Evolutionary conservation across 768 basidiomycete genomes (phyloP), one percentile per base, ranked within the genome.

Genomic region (Chalciporus piperatus): DNA sequence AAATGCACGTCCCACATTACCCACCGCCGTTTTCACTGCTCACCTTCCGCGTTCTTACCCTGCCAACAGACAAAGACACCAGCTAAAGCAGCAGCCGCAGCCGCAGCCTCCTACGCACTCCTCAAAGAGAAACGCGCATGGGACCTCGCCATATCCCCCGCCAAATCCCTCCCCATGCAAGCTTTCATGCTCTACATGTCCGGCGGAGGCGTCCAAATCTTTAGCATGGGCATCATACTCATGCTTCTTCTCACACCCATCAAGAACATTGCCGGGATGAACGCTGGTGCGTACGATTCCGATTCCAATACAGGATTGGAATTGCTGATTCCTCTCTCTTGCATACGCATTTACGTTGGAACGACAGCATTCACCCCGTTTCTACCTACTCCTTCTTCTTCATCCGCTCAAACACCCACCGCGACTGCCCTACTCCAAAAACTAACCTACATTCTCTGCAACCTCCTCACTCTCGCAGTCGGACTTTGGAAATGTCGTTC

Each of bases 121-220:
- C 74, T 93, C 53, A 91, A 92, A 65, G 81, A 81, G 56, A 85
- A 80, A 61, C 84, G 89, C 23, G 92, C 92, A 39, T 91, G 92
- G 88, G 90, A 92, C 55, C 76, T 90, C 38, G 92, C 92, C 35
- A 79, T 85, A 44, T 74, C 81, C 4, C 94, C 94, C 1, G 91
- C 89, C 30, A 97, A 98, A 70, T 83, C 85, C 13, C 77, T 98
- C 23, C 94, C 94, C 4, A 97, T 97, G 95, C 93, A 98, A 64
- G 92, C 87, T 5, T 89, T 98, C 73, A 98, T 98, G 95, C 78
- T 98, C 30, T 98, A 98, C 80, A 96, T 98, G 89, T 95, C 93
- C 19, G 95, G 95, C 32, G 87, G 92, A 12, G 92, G 92, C 45
- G 88, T 98, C 13, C 95, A 98, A 70, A 87, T 98, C 39, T 97